Percentiles rank a stretch among this genome's conserved stretches.
phyloP scores from a whole-genome alignment of 139 green algal species.

The Tetradesmus obliquus region DNA sequence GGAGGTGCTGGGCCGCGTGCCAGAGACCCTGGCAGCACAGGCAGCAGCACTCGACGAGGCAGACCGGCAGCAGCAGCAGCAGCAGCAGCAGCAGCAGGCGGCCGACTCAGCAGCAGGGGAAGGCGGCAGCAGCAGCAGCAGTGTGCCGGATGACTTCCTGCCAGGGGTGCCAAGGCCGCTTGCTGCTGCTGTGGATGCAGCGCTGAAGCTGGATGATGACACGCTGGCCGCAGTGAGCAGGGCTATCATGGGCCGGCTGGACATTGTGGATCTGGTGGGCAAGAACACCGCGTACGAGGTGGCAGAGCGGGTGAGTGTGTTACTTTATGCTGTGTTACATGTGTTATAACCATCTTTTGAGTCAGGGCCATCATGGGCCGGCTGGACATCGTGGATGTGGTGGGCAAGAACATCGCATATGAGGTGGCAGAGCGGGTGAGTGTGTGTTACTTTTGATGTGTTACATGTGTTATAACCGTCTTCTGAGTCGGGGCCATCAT shows the following conservation, averaged over 20 bases:
- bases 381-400: slow-evolving; percentile 67
- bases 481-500: slow-evolving; percentile 49
- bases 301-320: slow-evolving; percentile 64
- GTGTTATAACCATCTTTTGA: not conserved
- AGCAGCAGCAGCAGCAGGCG: slow-evolving; percentile 33
- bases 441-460: not conserved
- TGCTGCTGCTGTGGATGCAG: slow-evolving; percentile 31
- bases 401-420: slow-evolving; percentile 61
- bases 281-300: slow-evolving; percentile 63
- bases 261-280: slow-evolving; percentile 69
- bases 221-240: slow-evolving; percentile 53
- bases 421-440: slow-evolving; percentile 69
- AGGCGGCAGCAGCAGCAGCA: slow-evolving; percentile 37
- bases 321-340: not conserved
- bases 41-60: slow-evolving; percentile 25
- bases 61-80: slow-evolving; percentile 32
- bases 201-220: slow-evolving; percentile 56
- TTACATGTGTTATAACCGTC: not conserved
- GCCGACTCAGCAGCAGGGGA: slow-evolving; percentile 9
- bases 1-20: slow-evolving; percentile 63
- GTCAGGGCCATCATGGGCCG: slow-evolving; percentile 61
- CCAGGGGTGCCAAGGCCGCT: not conserved
- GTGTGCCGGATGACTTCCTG: not conserved
- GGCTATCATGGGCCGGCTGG: slow-evolving; percentile 65
- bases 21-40: slow-evolving; percentile 35